These are phyloP conservation scores for Phytophthora meadii DNA, from an alignment of 352 stramenopile species.

Conservation along the genomic window DNA sequence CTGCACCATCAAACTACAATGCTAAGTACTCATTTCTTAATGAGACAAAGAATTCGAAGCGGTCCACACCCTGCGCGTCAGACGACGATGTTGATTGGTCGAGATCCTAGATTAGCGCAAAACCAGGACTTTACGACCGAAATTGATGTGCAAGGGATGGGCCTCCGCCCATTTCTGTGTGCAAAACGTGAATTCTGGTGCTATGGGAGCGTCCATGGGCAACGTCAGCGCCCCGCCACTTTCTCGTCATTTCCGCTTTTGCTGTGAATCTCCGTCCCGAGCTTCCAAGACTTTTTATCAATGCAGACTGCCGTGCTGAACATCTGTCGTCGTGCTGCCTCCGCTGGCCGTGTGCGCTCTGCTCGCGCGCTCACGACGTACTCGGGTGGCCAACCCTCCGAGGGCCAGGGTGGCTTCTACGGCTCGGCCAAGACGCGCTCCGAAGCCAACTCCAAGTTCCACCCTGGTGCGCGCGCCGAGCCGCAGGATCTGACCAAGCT, in stretches of 20 bases:
- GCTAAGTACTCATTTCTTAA: too few relatives aligned
- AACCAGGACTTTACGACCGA: not conserved
- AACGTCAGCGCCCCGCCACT: constrained; percentile 5
- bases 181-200: constrained; percentile 2
- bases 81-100: constrained; percentile 1
- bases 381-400: constrained; percentile 86
- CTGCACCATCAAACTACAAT: too few relatives aligned
- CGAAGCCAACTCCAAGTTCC: constrained; percentile 68
- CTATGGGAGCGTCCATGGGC: constrained; percentile 11
- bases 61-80: constrained; percentile 8
- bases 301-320: constrained; percentile 38
- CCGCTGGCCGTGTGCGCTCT: constrained; percentile 6
- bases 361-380: constrained; percentile 74
- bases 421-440: constrained; percentile 84
- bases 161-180: not conserved
- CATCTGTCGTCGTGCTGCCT: constrained; percentile 25
- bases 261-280: constrained; percentile 4
- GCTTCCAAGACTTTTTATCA: not conserved
- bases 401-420: constrained; percentile 93
- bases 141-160: constrained; percentile 1
- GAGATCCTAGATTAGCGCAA: constrained; percentile 6
- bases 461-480: constrained; percentile 70
- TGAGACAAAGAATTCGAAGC: too few relatives aligned
- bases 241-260: constrained; percentile 39
- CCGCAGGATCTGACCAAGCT: constrained; percentile 65